Evolutionary conservation across 306 rosid species (phyloP), one percentile per base, ranked within the genome.

Genomic region (Lotus japonicus): DNA sequence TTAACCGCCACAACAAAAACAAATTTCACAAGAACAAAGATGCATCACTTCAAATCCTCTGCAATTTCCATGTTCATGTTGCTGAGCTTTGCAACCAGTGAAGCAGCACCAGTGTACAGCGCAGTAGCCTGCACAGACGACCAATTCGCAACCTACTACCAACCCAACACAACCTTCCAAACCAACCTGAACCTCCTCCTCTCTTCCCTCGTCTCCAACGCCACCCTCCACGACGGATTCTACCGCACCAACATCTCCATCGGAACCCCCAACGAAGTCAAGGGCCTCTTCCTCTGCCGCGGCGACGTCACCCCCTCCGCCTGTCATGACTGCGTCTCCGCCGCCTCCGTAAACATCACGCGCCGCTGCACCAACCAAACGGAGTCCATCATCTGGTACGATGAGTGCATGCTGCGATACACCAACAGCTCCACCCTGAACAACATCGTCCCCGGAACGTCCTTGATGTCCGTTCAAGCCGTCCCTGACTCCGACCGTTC

Each of bases 221-320:
- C 81, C 74, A 66, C 88, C 28, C 31, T 21, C 57, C 74, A 41
- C 36, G 16, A 58, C 23, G 82, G 76, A 9, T 81, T 59, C 86
- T 72, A 53, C 85, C 52, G 51, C 19, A 65, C 77, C 58, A 21
- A 58, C 58, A 6, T 61, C 7, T 49, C 73, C 9, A 51, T 9
- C 5, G 46, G 33, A 42, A 3, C 70, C 28, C 42, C 72, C 11
- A 3, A 33, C 14, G 64, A 58, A 17, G 52, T 84, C 43, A 77
- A 71, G 52, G 89, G 92, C 18, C 74, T 77, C 17, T 82, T 84
- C 65, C 87, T 87, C 71, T 87, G 90, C 73, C 85, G 88, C 28
- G 87, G 83, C 0, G 92, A 89, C 56, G 19, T 62, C 54, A 14
- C 55, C 49, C 16, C 76, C 5, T 10, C 72, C 5, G 4, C 49